phyloP scores from a whole-genome alignment of 306 rosid species.

The Dryas octopetala region DNA sequence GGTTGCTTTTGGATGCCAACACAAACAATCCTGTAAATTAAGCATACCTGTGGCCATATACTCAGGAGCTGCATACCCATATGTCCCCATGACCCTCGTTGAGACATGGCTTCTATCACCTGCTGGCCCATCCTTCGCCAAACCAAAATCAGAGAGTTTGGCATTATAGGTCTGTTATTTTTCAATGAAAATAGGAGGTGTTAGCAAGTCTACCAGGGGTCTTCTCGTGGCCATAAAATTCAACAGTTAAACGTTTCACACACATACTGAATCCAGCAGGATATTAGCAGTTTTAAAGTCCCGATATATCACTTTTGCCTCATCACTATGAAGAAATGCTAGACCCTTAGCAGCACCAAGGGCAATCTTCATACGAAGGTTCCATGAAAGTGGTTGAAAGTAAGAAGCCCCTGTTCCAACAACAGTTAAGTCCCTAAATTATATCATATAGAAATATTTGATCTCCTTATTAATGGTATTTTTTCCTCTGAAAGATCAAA shows the following conservation, averaged over 20 bases:
- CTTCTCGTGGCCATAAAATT: not conserved
- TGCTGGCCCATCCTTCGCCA: slow-evolving; percentile 94
- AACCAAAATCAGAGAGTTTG: slow-evolving; percentile 92
- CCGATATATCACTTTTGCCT: slow-evolving; percentile 88
- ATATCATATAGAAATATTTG: slow-evolving; percentile 9
- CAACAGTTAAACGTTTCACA: slow-evolving; percentile 21
- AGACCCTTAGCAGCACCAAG: slow-evolving; percentile 92
- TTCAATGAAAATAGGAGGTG: slow-evolving; percentile 15
- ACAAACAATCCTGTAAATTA: slow-evolving; percentile 12
- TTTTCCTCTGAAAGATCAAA: slow-evolving; percentile 14
- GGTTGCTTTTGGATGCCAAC: not conserved
- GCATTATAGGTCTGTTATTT: slow-evolving; percentile 64
- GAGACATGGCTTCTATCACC: slow-evolving; percentile 89
- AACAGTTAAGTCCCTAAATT: slow-evolving; percentile 14
- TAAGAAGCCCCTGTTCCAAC: slow-evolving; percentile 67
- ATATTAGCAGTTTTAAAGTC: slow-evolving; percentile 87
- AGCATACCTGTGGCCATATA: slow-evolving; percentile 90
- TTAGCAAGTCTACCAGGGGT: slow-evolving; percentile 19
- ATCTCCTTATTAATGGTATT: slow-evolving; percentile 8
- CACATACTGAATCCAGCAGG: slow-evolving; percentile 71
- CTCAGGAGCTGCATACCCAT: slow-evolving; percentile 97
- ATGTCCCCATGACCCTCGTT: slow-evolving; percentile 96
- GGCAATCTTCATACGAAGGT: slow-evolving; percentile 75
- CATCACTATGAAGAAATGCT: slow-evolving; percentile 91
- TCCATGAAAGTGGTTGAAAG: slow-evolving; percentile 93